Percentiles rank a stretch among this genome's conserved stretches.
phyloP scores from a whole-genome alignment of 2,329 filamentous ascomycete genomes.

The Aspergillus terreus region DNA sequence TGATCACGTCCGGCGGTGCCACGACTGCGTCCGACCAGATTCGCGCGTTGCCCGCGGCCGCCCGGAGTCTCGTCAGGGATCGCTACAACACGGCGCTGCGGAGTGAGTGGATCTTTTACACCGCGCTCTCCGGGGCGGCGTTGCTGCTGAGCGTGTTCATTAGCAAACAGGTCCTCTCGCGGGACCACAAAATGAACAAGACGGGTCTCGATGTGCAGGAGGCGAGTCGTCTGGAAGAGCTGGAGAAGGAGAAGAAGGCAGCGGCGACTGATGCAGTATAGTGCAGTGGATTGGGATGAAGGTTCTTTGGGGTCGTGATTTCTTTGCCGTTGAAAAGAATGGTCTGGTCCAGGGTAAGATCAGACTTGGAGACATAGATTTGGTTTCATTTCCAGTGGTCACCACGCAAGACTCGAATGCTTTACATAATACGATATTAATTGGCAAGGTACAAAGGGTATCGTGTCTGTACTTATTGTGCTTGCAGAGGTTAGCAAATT shows the following conservation, averaged over 20 bases:
- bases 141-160: conserved; percentile 3
- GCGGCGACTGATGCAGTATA: background rate
- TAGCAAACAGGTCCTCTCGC: conserved; percentile 1
- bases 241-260: conserved; percentile 1
- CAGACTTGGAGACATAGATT: too few relatives aligned
- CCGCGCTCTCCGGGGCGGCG: background rate
- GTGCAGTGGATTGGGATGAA: too few relatives aligned
- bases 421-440: too few relatives aligned
- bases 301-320: too few relatives aligned
- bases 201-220: conserved; percentile 3
- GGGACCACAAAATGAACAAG: conserved; percentile 4
- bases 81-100: background rate
- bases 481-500: too few relatives aligned
- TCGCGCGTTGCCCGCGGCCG: background rate
- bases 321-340: too few relatives aligned
- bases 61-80: background rate
- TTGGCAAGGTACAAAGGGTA: too few relatives aligned
- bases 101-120: conserved; percentile 4
- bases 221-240: background rate
- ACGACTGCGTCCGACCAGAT: background rate
- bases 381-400: too few relatives aligned
- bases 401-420: too few relatives aligned
- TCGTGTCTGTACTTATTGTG: too few relatives aligned
- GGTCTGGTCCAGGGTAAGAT: too few relatives aligned
- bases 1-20: conserved; percentile 1